Evolutionary conservation across 2,329 filamentous ascomycete species (phyloP), one percentile per base, ranked within the genome.

Genomic region (Bipolaris oryzae): DNA sequence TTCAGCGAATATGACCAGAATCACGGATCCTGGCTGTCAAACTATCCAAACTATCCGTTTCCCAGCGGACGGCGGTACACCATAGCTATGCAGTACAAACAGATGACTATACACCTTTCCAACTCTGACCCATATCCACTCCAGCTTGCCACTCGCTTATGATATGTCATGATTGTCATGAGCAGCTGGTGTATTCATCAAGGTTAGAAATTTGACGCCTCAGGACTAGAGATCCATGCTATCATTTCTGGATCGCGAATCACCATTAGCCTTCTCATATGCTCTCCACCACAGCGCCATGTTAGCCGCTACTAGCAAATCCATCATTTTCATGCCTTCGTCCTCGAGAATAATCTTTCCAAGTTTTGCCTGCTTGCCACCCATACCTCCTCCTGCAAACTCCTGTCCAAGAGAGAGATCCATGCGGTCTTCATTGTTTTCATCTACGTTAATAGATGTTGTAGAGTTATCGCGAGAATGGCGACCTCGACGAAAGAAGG

Each of bases 251-350:
- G 59, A 54, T 10, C 44, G 42, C 25, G 49, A 28, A 15, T 43
- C 49, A 2, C 45, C 39, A 43, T 51, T 60, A 7, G 64, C 62
- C 46, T 79, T 82, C 67, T 91, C 89, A 85, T 92, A 97, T 3
- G 90, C 87, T 67, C 88, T 87, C 93, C 94, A 98, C 91, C 93
- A 99, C 15, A 98, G 80, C 1, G 90, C 92, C 78, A 99, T 85
- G 72, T 96, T 97, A 10, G 92, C 90, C 3, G 94, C 91, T 18
- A 99, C 91, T 0, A 96, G 81, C 56, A 99, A 76, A 80, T 99
- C 95, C 68, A 98, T 77, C 94, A 99, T 98, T 80, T 96, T 96
- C 63, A 96, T 78, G 0, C 95, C 95, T 69, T 96, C 93, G 53
- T 94, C 87, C 66, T 92, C 86, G 35, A 99, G 84, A 49, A 98